phyloP scores from a whole-genome alignment of 2,329 filamentous ascomycete species.

The Aspergillus udagawae region DNA sequence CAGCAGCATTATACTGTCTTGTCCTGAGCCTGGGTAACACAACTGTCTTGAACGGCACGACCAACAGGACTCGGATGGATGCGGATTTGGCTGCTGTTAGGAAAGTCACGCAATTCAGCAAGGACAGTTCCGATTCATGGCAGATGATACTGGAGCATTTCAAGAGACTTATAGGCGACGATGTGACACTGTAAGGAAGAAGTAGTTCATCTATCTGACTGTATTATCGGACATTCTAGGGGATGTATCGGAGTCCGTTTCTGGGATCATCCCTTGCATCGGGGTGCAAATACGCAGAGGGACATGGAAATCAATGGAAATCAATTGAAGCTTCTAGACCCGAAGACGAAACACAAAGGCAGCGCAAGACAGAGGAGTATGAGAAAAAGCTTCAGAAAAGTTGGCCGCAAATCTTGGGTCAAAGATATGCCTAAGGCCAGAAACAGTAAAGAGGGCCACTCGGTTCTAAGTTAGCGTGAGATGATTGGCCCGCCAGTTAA shows the following conservation, averaged over 20 bases:
- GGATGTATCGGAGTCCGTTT: not conserved
- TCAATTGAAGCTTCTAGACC: not conserved
- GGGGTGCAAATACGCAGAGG: not conserved
- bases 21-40: conserved; percentile 51
- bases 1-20: conserved; percentile 54
- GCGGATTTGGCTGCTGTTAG: conserved; percentile 48
- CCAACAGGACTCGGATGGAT: conserved; percentile 48
- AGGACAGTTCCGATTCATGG: conserved; percentile 50
- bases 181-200: conserved; percentile 1
- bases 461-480: not conserved
- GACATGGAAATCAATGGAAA: conserved; percentile 1
- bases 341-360: not conserved
- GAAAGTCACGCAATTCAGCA: conserved; percentile 41
- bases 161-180: conserved; percentile 38
- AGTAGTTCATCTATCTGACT: not conserved
- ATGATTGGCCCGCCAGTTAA: not conserved
- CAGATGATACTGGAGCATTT: conserved; percentile 46
- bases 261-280: not conserved
- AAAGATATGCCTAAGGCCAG: not conserved
- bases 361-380: not conserved
- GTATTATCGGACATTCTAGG: too few species aligned
- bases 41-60: conserved; percentile 56
- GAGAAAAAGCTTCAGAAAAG: not conserved
- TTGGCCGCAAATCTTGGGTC: not conserved
- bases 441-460: not conserved